These are phyloP conservation scores for Corallochytrium limacisporum DNA, from an alignment of 78 protist species.

Conservation along the genomic window DNA sequence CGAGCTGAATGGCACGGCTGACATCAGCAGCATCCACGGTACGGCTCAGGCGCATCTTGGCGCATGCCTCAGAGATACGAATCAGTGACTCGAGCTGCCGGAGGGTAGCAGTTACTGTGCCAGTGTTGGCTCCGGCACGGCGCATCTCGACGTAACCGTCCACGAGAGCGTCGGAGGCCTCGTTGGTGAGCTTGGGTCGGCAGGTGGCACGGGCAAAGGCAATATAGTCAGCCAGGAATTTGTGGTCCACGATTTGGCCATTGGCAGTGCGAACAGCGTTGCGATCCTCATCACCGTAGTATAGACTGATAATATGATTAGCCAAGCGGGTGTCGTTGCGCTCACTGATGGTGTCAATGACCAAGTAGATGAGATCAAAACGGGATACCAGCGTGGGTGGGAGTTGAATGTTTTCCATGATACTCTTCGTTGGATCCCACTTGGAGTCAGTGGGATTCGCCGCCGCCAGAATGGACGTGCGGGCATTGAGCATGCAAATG, in stretches of 20 bases:
- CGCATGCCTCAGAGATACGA: conserved; percentile 82
- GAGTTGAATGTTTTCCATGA: conserved; percentile 90
- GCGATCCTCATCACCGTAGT: neutral
- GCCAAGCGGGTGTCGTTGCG: conserved; percentile 75
- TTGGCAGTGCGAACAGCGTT: neutral
- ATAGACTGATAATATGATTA: conserved; percentile 54
- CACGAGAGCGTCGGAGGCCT: conserved; percentile 47
- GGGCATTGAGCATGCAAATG: conserved; percentile 87
- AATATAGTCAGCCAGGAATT: conserved; percentile 58
- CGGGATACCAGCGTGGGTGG: conserved; percentile 82
- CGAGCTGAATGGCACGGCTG: conserved; percentile 68
- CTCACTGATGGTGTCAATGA: conserved; percentile 80
- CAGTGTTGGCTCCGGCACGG: conserved; percentile 9
- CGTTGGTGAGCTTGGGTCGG: conserved; percentile 72
- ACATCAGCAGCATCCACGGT: conserved; percentile 75
- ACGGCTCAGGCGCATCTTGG: conserved; percentile 34
- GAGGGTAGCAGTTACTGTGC: conserved; percentile 89
- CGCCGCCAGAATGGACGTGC: conserved; percentile 95
- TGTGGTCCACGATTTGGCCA: neutral
- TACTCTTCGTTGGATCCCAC: conserved; percentile 74
- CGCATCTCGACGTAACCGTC: conserved; percentile 58
- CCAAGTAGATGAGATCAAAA: conserved; percentile 86
- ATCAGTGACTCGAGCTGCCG: conserved; percentile 95
- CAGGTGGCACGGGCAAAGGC: conserved; percentile 54
- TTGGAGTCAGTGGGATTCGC: conserved; percentile 92